Evolutionary conservation across 352 stramenopile genomes (phyloP), one percentile per base, ranked within the genome.

Genomic region (Globisporangium radiosum): DNA sequence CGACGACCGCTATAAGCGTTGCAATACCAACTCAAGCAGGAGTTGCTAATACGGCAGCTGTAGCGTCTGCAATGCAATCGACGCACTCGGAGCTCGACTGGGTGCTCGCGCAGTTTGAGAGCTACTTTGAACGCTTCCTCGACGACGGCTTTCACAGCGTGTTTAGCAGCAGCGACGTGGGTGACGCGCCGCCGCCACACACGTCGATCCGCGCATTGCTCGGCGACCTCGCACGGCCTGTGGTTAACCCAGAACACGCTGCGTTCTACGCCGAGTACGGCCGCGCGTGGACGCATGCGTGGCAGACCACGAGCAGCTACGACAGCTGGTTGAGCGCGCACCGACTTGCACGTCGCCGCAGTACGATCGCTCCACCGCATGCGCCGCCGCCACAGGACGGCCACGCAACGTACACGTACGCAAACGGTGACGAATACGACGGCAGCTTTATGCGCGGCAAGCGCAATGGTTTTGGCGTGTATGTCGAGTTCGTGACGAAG

Each of bases 361-460:
- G 60, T 8, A 74, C 72, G 6, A 54, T 72, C 3, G 17, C 45
- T 36, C 38, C 47, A 4, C 64, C 54, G 3, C 9, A 39, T 0
- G 59, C 57, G 37, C 69, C 68, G 0, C 68, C 76, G 14, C 82
- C 82, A 4, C 52, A 74, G 6, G 68, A 86, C 59, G 82, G 82
- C 0, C 68, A 63, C 5, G 65, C 70, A 0, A 63, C 44, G 0
- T 92, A 88, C 53, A 78, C 64, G 13, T 92, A 92, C 49, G 56
- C 70, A 15, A 90, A 85, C 55, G 85, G 85, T 0, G 87, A 96
- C 53, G 75, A 80, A 54, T 96, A 94, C 56, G 82, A 90, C 4
- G 87, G 87, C 5, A 60, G 82, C 8, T 92, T 92, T 65, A 53
- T 68, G 38, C 54, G 70, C n/a, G 73, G 80, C 1, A 88, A 75